A percentile compares a stretch with the other conserved stretches of the same genome.
These are phyloP conservation scores for Calocybe gangraenosa DNA, from an alignment of 768 basidiomycete genomes.

Conservation along the genomic window DNA sequence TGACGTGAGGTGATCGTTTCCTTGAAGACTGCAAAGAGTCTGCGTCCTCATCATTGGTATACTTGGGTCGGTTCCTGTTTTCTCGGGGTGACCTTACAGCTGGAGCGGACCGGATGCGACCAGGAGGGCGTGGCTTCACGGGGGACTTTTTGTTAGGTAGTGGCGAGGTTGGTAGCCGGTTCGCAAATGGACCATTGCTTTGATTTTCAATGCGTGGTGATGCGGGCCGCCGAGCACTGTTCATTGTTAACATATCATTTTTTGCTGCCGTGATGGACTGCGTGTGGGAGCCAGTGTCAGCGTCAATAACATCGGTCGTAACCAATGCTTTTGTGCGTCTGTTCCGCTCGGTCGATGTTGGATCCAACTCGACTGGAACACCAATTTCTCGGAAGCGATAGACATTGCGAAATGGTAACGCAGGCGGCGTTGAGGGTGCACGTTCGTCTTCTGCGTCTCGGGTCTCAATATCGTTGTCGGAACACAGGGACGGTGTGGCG, in stretches of 20 bases:
- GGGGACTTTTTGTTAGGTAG: slow-evolving; percentile 50
- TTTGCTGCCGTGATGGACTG: neutral
- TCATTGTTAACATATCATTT: slow-evolving; percentile 1
- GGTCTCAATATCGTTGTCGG: slow-evolving; percentile 56
- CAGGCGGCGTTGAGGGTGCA: slow-evolving; percentile 50
- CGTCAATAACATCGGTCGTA: slow-evolving; percentile 35
- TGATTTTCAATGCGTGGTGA: slow-evolving; percentile 9
- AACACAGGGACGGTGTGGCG: slow-evolving; percentile 70
- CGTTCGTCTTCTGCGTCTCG: slow-evolving; percentile 50
- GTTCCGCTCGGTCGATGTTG: neutral
- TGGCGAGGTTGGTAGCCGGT: slow-evolving; percentile 62
- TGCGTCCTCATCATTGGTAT: too few species aligned
- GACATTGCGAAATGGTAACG: slow-evolving; percentile 18
- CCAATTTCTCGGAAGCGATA: slow-evolving; percentile 17
- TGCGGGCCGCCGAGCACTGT: slow-evolving; percentile 15
- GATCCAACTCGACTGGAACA: slow-evolving; percentile 12
- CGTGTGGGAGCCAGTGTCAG: neutral
- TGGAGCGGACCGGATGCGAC: slow-evolving; percentile 29
- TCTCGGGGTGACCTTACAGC: too few species aligned
- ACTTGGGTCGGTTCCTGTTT: too few species aligned
- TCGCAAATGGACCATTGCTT: slow-evolving; percentile 43
- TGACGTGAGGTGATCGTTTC: too few species aligned
- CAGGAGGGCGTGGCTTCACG: slow-evolving; percentile 54
- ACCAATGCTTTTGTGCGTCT: slow-evolving; percentile 10
- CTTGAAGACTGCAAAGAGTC: too few species aligned